Conservation (phyloP, 345 rosid genomes). For the Stellera chamaejasme region DNA sequence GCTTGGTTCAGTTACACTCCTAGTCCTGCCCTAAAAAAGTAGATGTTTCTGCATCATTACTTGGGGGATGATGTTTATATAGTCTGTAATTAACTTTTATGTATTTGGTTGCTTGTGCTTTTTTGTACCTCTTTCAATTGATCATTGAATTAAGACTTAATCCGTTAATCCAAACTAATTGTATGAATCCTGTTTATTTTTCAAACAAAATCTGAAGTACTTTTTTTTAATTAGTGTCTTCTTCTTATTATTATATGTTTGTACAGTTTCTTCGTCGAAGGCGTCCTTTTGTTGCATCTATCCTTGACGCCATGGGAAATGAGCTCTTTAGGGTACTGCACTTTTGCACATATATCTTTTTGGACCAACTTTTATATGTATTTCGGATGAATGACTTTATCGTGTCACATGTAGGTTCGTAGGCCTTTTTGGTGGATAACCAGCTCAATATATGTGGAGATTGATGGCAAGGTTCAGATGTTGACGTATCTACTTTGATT, state of each 20-base stretch:
- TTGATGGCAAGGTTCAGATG: slow-evolving; percentile 66
- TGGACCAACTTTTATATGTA: background rate
- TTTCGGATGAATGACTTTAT: slow-evolving; percentile 20
- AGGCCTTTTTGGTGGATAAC: slow-evolving; percentile 97
- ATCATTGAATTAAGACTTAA: too few species aligned
- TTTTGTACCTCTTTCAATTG: too few species aligned
- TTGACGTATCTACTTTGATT: slow-evolving; percentile 1
- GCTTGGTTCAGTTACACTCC: too few species aligned
- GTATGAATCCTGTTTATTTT: too few species aligned
- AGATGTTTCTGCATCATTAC: too few species aligned
- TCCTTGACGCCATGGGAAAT: slow-evolving; percentile 64
- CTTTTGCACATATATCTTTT: slow-evolving; percentile 9
- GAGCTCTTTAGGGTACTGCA: slow-evolving; percentile 75
- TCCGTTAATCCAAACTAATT: too few species aligned
- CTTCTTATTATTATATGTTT: background rate
- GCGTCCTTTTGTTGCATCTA: slow-evolving; percentile 82
- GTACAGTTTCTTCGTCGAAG: slow-evolving; percentile 72
- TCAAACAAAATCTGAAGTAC: too few species aligned
- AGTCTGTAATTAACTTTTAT: too few species aligned
- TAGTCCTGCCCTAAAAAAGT: too few species aligned
- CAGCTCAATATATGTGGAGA: slow-evolving; percentile 90
- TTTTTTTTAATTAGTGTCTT: too few species aligned
- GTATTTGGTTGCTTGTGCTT: too few species aligned
- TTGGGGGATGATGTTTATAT: too few species aligned
- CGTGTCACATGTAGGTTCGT: slow-evolving; percentile 53